Conservation (phyloP, 306 rosid species). For the Fragaria ananassa region DNA sequence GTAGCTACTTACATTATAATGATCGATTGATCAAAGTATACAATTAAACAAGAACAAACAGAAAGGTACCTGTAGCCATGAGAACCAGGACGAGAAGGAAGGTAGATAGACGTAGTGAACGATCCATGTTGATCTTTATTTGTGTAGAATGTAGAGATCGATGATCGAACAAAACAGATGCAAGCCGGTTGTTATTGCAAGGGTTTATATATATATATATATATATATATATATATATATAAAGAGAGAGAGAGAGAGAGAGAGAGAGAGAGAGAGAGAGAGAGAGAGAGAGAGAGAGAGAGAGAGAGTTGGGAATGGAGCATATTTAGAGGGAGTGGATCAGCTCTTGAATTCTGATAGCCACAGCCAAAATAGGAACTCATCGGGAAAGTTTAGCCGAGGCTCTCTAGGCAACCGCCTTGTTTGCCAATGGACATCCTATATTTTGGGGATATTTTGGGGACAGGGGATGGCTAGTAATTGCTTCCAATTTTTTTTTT, state of each 20-base stretch:
- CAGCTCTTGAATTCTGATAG: neutral
- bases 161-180: neutral
- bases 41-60: neutral
- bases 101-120: neutral
- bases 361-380: neutral
- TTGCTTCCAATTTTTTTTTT: neutral
- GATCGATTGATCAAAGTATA: neutral
- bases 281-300: neutral
- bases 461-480: neutral
- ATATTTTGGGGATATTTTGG: neutral
- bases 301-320: neutral
- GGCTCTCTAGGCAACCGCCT: neutral
- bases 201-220: neutral
- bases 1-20: neutral
- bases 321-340: neutral
- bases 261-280: neutral
- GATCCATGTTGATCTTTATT: neutral
- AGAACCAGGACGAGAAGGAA: neutral
- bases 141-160: neutral
- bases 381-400: neutral
- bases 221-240: too few relatives aligned
- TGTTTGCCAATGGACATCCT: neutral
- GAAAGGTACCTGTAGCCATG: neutral
- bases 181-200: neutral
- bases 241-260: too few relatives aligned